These are phyloP conservation scores for Ogataea trehaloabstinens DNA, from an alignment of 805 yeast species.

Conservation along the genomic window DNA sequence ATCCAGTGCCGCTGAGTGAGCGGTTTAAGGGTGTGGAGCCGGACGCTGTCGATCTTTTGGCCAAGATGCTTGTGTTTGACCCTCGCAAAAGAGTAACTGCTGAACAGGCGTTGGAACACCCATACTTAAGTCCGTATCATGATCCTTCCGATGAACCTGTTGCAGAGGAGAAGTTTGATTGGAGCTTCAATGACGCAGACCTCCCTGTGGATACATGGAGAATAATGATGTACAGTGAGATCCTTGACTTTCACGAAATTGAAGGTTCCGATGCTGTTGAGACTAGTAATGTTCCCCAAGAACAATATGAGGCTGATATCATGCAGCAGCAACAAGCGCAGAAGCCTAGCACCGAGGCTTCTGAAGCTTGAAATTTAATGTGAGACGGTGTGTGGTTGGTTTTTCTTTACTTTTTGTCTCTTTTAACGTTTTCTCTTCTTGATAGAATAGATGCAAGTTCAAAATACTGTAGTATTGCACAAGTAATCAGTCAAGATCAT, in stretches of 20 bases:
- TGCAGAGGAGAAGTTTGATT: slow-evolving; percentile 89
- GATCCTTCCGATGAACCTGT: slow-evolving; percentile 97
- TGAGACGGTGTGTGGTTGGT: background rate
- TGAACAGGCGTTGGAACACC: slow-evolving; percentile 83
- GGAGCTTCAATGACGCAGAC: slow-evolving; percentile 98
- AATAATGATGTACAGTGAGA: slow-evolving; percentile 98
- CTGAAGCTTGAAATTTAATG: slow-evolving; percentile 1
- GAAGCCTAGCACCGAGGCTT: slow-evolving; percentile 7
- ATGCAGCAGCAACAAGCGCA: slow-evolving; percentile 25
- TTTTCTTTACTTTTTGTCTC: background rate
- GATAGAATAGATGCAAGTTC: too few relatives aligned
- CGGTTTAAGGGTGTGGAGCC: slow-evolving; percentile 79
- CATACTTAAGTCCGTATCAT: slow-evolving; percentile 91
- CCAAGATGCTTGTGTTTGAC: slow-evolving; percentile 90
- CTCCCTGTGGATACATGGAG: slow-evolving; percentile 98
- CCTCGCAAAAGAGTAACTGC: slow-evolving; percentile 94
- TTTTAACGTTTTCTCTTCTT: too few relatives aligned
- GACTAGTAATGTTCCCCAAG: slow-evolving; percentile 13
- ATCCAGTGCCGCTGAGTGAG: slow-evolving; percentile 83
- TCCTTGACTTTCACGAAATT: slow-evolving; percentile 91
- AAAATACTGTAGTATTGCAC: too few relatives aligned
- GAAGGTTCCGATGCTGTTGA: slow-evolving; percentile 41
- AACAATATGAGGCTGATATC: slow-evolving; percentile 23
- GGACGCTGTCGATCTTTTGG: slow-evolving; percentile 83
- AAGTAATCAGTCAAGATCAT: too few relatives aligned